Evolutionary conservation across 2,329 filamentous ascomycete species (phyloP).

Genomic region (Leptographium radiaticola): DNA sequence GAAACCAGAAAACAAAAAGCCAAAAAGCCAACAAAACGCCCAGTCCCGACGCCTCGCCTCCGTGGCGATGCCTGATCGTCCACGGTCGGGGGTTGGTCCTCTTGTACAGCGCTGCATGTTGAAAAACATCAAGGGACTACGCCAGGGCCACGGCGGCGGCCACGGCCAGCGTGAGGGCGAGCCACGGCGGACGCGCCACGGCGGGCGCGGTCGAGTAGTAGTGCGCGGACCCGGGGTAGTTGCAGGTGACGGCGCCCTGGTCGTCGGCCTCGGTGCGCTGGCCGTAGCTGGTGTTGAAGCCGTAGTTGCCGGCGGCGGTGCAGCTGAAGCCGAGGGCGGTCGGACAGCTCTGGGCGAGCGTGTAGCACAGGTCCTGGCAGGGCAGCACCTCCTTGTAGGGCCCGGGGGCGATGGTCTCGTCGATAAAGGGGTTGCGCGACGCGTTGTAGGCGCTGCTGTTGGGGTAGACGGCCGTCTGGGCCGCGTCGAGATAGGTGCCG

Average conservation of each 20-base stretch:
- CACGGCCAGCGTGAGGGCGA: neutral
- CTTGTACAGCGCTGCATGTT: no score
- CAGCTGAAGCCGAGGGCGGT: constrained; percentile 63
- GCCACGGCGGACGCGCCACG: constrained; percentile 1
- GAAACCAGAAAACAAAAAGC: no score
- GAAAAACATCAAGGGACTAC: neutral
- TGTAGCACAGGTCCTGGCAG: constrained; percentile 77
- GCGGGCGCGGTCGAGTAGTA: constrained; percentile 23
- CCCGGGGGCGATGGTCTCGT: constrained; percentile 58
- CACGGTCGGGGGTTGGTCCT: no score
- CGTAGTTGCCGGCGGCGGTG: constrained; percentile 33
- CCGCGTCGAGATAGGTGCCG: constrained; percentile 31
- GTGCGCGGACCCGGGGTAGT: constrained; percentile 47
- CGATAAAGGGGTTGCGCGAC: constrained; percentile 62
- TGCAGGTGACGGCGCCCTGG: constrained; percentile 32
- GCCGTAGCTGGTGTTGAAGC: constrained; percentile 35
- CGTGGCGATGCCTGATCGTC: neutral
- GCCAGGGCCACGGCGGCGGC: neutral
- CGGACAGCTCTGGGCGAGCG: constrained; percentile 75
- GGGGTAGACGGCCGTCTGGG: constrained; percentile 15
- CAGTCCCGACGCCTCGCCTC: neutral
- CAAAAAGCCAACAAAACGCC: neutral
- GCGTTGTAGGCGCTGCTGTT: constrained; percentile 30
- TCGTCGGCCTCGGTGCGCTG: constrained; percentile 11
- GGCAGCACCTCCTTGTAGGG: constrained; percentile 91